A percentile compares a stretch with the other conserved stretches of the same genome.
phyloP scores from a whole-genome alignment of 2,329 filamentous ascomycete genomes.

The Anthostomella pinea region DNA sequence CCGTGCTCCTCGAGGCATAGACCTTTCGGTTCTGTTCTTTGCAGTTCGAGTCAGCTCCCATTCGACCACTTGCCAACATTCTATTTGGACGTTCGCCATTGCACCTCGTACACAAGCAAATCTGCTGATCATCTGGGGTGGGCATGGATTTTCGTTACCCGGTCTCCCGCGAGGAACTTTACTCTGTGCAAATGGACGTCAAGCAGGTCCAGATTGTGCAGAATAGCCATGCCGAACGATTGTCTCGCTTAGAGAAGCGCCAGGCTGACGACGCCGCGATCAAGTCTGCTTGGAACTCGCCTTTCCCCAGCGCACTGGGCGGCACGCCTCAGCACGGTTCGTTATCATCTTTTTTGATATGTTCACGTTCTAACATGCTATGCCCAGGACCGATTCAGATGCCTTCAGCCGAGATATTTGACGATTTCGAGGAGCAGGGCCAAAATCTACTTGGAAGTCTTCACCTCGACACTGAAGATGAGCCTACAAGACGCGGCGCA shows the following conservation, averaged over 20 bases:
- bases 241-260: conserved; percentile 61
- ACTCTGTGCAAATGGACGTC: conserved; percentile 68
- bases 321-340: conserved; percentile 85
- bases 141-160: conserved; percentile 65
- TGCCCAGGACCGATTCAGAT: conserved; percentile 71
- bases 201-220: conserved; percentile 65
- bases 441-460: conserved; percentile 77
- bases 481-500: conserved; percentile 78
- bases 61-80: conserved; percentile 2
- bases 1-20: conserved; percentile 14
- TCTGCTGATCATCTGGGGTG: conserved; percentile 23
- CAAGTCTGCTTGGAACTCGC: conserved; percentile 91
- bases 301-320: conserved; percentile 81
- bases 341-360: conserved; percentile 26
- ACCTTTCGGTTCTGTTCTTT: conserved; percentile 9
- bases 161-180: conserved; percentile 61
- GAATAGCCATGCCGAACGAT: conserved; percentile 59
- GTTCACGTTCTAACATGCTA: conserved; percentile 19
- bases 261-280: conserved; percentile 65
- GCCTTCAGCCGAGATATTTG: conserved; percentile 79
- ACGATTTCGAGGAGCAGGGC: conserved; percentile 84
- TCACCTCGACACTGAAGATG: conserved; percentile 83
- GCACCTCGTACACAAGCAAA: no score
- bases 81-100: no score
- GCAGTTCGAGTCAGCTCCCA: conserved; percentile 5